Percentiles rank a stretch among this genome's conserved stretches.
phyloP scores from a whole-genome alignment of 1,284 basidiomycete genomes.

The Ganoderma leucocontextum region DNA sequence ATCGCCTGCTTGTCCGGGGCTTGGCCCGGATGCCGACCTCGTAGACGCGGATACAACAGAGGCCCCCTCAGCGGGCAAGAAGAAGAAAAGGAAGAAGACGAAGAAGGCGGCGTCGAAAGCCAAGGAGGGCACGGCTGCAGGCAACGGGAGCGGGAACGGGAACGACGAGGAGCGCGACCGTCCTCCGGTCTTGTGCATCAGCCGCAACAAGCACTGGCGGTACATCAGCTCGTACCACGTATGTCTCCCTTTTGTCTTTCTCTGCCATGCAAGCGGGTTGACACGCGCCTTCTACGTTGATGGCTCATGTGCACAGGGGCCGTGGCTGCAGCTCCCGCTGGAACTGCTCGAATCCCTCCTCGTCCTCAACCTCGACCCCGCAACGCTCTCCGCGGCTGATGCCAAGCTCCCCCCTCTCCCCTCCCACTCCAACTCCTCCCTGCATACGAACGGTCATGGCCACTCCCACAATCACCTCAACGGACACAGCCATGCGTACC shows the following conservation, averaged over 20 bases:
- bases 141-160: slow-evolving; percentile 34
- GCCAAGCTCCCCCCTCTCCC: slow-evolving; percentile 45
- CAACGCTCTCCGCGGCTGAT: slow-evolving; percentile 61
- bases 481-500: slow-evolving; percentile 40
- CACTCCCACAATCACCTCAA: slow-evolving; percentile 44
- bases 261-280: background rate
- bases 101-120: slow-evolving; percentile 59
- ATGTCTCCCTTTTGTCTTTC: slow-evolving; percentile 42
- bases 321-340: slow-evolving; percentile 86
- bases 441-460: slow-evolving; percentile 39
- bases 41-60: slow-evolving; percentile 20
- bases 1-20: slow-evolving; percentile 26
- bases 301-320: slow-evolving; percentile 60
- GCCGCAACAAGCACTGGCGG: slow-evolving; percentile 87
- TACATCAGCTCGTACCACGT: slow-evolving; percentile 90
- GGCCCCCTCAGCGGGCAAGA: slow-evolving; percentile 51
- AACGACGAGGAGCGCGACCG: slow-evolving; percentile 46
- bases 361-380: slow-evolving; percentile 76
- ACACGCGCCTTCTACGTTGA: background rate
- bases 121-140: slow-evolving; percentile 43
- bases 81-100: slow-evolving; percentile 78
- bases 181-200: slow-evolving; percentile 77
- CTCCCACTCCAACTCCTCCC: slow-evolving; percentile 39
- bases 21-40: slow-evolving; percentile 9
- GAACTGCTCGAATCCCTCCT: slow-evolving; percentile 84